phyloP scores from a whole-genome alignment of 148 eudicot genomes.

The Salicornia ramosissima region DNA sequence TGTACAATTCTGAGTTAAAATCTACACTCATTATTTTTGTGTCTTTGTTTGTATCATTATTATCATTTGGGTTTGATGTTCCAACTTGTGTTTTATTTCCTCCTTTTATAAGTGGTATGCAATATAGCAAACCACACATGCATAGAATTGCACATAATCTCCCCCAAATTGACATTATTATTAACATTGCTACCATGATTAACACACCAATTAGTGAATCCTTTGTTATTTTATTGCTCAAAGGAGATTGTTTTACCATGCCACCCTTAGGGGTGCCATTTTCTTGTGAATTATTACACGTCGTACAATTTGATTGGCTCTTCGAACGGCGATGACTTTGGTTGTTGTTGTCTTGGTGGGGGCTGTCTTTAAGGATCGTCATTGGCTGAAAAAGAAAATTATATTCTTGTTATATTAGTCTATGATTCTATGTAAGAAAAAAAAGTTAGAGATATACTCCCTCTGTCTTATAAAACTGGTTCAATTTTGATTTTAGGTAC shows the following conservation, averaged over 20 bases:
- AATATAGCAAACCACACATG: slow-evolving; percentile 28
- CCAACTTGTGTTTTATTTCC: background rate
- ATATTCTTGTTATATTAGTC: no score
- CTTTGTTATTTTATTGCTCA: slow-evolving; percentile 2
- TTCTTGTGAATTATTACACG: background rate
- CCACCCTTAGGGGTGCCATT: background rate
- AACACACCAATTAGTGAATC: slow-evolving; percentile 16
- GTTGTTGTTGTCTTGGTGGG: background rate
- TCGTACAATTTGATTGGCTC: background rate
- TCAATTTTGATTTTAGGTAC: no score
- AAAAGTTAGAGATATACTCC: no score
- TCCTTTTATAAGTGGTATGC: slow-evolving; percentile 10
- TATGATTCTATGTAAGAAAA: no score
- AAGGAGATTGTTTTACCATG: background rate
- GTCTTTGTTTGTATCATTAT: no score
- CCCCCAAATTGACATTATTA: slow-evolving; percentile 27
- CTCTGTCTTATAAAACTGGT: no score
- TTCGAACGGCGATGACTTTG: background rate
- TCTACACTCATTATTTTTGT: background rate
- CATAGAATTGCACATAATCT: slow-evolving; percentile 30
- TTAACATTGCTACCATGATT: slow-evolving; percentile 12
- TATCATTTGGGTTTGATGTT: background rate
- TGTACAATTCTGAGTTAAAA: slow-evolving; percentile 7
- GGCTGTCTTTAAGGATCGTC: background rate
- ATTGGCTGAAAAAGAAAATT: slow-evolving; percentile 9